Evolutionary conservation across 208 protist species (phyloP).

Genomic region (Trypanosoma platydactyli): DNA sequence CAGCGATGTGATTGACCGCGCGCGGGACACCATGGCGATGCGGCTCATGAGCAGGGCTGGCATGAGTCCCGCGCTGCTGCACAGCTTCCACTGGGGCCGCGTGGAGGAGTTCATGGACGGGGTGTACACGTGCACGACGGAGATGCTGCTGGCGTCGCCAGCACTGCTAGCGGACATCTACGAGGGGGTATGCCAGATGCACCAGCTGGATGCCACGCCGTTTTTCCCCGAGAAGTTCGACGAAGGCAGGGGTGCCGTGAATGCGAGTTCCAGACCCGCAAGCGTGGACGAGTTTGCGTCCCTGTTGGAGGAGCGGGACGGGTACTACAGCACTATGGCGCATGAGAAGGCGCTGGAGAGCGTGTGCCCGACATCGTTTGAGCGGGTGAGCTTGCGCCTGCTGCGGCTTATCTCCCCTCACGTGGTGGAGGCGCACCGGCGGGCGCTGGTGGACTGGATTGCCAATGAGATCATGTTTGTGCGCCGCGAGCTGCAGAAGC

Average conservation of each 20-base stretch:
- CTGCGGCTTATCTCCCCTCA: slow-evolving; percentile 60
- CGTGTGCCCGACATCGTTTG: slow-evolving; percentile 73
- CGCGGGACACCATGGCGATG: slow-evolving; percentile 71
- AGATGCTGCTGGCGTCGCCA: slow-evolving; percentile 65
- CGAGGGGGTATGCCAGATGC: slow-evolving; percentile 50
- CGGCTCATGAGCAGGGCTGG: slow-evolving; percentile 68
- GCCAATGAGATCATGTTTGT: slow-evolving; percentile 53
- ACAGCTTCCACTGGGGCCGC: slow-evolving; percentile 81
- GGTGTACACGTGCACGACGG: slow-evolving; percentile 70
- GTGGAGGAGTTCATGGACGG: slow-evolving; percentile 86
- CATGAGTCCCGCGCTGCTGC: slow-evolving; percentile 71
- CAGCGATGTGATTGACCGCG: slow-evolving; percentile 79
- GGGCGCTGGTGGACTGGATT: slow-evolving; percentile 45
- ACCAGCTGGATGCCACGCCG: slow-evolving; percentile 43
- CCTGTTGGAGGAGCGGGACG: slow-evolving; percentile 26
- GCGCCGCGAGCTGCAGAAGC: slow-evolving; percentile 39
- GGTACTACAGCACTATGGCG: slow-evolving; percentile 38
- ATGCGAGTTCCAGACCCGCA: neutral
- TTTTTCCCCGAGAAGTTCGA: slow-evolving; percentile 73
- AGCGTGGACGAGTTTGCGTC: slow-evolving; percentile 19
- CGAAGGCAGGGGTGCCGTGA: slow-evolving; percentile 29
- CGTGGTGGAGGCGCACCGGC: slow-evolving; percentile 43
- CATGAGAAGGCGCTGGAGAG: slow-evolving; percentile 70
- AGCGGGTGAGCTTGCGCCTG: slow-evolving; percentile 71
- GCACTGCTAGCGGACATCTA: slow-evolving; percentile 65